These are phyloP conservation scores for Tuber borchii DNA, from an alignment of 495 filamentous ascomycete genomes.

Conservation along the genomic window DNA sequence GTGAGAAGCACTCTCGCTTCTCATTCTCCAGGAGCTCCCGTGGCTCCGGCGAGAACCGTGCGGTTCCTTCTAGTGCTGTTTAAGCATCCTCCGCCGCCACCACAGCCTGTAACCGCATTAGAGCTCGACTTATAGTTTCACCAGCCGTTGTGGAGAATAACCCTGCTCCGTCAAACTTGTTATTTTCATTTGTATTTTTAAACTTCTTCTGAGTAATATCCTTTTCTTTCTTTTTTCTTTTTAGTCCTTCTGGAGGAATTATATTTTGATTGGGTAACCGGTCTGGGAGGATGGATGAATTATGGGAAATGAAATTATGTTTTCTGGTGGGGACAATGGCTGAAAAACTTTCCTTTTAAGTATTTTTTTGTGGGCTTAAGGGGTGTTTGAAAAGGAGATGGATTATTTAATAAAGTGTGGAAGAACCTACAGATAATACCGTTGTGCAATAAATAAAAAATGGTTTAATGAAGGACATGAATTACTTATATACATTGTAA, in stretches of 20 bases:
- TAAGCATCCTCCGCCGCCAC: neutral
- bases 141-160: neutral
- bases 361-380: neutral
- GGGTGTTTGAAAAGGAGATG: neutral
- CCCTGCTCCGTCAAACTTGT: neutral
- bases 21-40: slow-evolving; percentile 9
- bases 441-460: neutral
- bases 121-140: neutral
- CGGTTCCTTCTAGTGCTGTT: slow-evolving; percentile 2
- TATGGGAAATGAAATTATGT: neutral
- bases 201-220: neutral
- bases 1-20: slow-evolving; percentile 7
- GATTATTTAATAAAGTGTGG: neutral
- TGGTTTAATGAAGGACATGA: neutral
- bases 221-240: neutral
- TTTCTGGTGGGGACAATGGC: neutral
- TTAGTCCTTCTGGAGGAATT: neutral
- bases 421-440: too few species aligned
- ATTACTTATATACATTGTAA: neutral
- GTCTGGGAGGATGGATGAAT: neutral
- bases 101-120: neutral
- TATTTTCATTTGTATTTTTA: neutral
- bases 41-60: slow-evolving; percentile 4
- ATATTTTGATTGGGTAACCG: neutral
- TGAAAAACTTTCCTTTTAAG: neutral